Conservation (phyloP, 257 asterid genomes). For the Haberlea rhodopensis region DNA sequence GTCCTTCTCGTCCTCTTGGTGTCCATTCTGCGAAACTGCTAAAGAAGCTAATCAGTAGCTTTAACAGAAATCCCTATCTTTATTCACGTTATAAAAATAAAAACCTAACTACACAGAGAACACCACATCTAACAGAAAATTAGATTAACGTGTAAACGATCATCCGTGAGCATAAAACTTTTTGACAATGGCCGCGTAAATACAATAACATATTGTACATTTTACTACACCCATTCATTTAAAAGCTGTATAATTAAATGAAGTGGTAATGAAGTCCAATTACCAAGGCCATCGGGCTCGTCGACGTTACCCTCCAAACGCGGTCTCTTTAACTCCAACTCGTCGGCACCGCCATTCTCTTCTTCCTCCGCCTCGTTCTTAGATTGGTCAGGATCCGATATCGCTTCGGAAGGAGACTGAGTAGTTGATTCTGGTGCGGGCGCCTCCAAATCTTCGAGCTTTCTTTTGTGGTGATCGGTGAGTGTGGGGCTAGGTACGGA, state of each 20-base stretch:
- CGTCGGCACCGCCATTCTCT: conserved; percentile 45
- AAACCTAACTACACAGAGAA: conserved; percentile 10
- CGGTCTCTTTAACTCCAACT: conserved; percentile 70
- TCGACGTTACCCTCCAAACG: conserved; percentile 51
- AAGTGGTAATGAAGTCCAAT: too few species aligned
- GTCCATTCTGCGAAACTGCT: conserved; percentile 36
- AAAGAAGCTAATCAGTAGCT: neutral
- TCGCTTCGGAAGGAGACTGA: conserved; percentile 25
- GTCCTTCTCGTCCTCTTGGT: too few species aligned
- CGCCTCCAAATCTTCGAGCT: too few species aligned
- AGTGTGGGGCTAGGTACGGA: too few species aligned
- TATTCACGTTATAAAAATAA: neutral
- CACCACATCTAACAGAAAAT: too few species aligned
- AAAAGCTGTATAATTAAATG: too few species aligned
- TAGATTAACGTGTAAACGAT: neutral
- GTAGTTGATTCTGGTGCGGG: conserved; percentile 38
- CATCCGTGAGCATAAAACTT: too few species aligned
- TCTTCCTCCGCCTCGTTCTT: conserved; percentile 38
- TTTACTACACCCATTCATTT: too few species aligned
- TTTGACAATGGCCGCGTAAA: too few species aligned
- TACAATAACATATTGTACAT: too few species aligned
- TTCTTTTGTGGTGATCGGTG: too few species aligned
- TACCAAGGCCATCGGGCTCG: too few species aligned
- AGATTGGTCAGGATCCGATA: conserved; percentile 29
- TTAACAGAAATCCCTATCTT: neutral